Percentiles rank a stretch among this genome's conserved stretches.
phyloP scores from a whole-genome alignment of 805 yeast genomes.

The Metschnikowia cerradonensis region DNA sequence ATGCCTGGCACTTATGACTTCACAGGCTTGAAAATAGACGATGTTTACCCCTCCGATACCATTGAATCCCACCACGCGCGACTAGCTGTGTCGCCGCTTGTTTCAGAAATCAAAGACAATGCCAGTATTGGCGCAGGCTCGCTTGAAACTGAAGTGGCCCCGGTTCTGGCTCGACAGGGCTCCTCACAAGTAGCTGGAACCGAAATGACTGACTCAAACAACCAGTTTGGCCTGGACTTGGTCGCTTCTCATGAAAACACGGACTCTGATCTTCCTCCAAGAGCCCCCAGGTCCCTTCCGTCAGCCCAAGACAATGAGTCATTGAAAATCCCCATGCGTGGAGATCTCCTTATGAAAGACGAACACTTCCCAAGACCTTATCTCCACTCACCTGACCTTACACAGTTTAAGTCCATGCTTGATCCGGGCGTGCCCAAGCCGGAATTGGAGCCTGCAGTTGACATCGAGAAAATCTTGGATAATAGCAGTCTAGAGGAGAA shows the following conservation, averaged over 20 bases:
- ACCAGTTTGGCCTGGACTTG: not conserved
- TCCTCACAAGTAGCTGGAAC: not conserved
- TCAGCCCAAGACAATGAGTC: not conserved
- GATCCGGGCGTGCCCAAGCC: constrained; percentile 17
- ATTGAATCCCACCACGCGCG: not conserved
- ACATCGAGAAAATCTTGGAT: constrained; percentile 19
- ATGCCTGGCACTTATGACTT: constrained; percentile 45
- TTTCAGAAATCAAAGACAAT: not conserved
- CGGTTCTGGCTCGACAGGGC: not conserved
- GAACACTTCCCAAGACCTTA: constrained; percentile 8
- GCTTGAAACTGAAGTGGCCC: not conserved
- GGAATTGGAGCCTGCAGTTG: constrained; percentile 8
- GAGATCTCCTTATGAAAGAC: constrained; percentile 10
- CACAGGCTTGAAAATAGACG: constrained; percentile 35
- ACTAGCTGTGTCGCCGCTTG: not conserved
- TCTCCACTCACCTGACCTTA: constrained; percentile 17
- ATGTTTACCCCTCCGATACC: not conserved
- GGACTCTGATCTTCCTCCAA: not conserved
- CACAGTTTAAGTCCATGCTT: constrained; percentile 15
- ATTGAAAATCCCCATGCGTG: constrained; percentile 14
- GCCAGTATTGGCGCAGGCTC: not conserved
- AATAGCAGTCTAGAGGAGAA: constrained; percentile 8
- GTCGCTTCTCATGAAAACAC: not conserved
- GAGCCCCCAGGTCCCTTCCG: not conserved
- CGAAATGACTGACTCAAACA: not conserved